A percentile compares a stretch with the other conserved stretches of the same genome.
Conservation (phyloP, 768 basidiomycete genomes). For the Epithele typhae region DNA sequence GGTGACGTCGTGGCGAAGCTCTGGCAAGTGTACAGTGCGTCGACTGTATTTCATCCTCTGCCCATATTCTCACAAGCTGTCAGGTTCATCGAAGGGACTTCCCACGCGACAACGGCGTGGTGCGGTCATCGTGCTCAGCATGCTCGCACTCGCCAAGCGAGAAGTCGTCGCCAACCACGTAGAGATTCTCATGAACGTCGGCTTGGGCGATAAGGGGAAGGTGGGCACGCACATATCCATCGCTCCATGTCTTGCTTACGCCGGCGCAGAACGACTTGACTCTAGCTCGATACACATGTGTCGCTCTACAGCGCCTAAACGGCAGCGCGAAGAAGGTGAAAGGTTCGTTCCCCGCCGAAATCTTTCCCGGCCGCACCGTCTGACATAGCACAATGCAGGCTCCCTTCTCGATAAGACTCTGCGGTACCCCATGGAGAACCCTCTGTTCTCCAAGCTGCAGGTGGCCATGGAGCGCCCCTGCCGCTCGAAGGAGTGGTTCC, state of each 20-base stretch:
- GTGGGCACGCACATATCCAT: conserved; percentile 33
- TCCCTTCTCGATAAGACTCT: conserved; percentile 84
- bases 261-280: conserved; percentile 70
- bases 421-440: conserved; percentile 82
- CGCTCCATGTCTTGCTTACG: neutral
- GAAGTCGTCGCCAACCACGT: conserved; percentile 78
- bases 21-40: conserved; percentile 94
- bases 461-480: conserved; percentile 78
- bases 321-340: conserved; percentile 98
- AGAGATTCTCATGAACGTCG: conserved; percentile 81
- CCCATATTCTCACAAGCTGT: neutral
- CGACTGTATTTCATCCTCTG: neutral
- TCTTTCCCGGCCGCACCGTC: no score
- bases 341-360: no score
- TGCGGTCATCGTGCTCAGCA: conserved; percentile 94
- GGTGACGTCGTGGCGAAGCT: conserved; percentile 83
- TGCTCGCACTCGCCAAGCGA: conserved; percentile 84
- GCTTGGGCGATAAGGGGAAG: conserved; percentile 80
- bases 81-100: conserved; percentile 71
- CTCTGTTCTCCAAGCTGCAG: conserved; percentile 79
- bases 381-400: conserved; percentile 38
- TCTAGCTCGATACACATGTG: conserved; percentile 89
- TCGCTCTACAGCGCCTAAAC: conserved; percentile 87
- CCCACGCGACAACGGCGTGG: conserved; percentile 87
- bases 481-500: conserved; percentile 91